Percentiles rank a stretch among this genome's conserved stretches.
Evolutionary conservation across 352 stramenopile species (phyloP).

Genomic region (Phytophthora boehmeriae): DNA sequence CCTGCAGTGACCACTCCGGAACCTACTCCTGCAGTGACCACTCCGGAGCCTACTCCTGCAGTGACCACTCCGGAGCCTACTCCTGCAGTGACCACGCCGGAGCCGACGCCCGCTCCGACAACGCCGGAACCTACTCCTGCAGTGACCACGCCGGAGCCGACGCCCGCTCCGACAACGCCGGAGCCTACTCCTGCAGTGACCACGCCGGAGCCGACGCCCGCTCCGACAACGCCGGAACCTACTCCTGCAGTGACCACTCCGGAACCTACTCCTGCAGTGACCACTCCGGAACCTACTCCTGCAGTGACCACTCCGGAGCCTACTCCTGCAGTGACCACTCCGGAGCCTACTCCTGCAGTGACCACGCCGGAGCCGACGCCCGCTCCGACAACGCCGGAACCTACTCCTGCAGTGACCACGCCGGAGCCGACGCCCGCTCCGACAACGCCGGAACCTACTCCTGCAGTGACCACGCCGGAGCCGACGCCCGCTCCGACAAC

Average conservation of each 20-base stretch:
- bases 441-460: background rate
- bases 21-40: no score
- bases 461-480: no score
- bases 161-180: background rate
- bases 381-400: no score
- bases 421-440: constrained; percentile 1
- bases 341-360: background rate
- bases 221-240: background rate
- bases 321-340: background rate
- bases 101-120: no score
- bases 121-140: background rate
- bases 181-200: background rate
- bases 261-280: background rate
- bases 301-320: background rate
- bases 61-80: constrained; percentile 1
- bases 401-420: background rate
- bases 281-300: background rate
- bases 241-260: no score
- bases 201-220: background rate
- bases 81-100: background rate
- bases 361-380: background rate
- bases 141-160: background rate
- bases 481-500: background rate
- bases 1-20: constrained; percentile 1
- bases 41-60: background rate